Evolutionary conservation across 2,329 filamentous ascomycete genomes (phyloP).

Genomic region (Aureobasidium sp.): DNA sequence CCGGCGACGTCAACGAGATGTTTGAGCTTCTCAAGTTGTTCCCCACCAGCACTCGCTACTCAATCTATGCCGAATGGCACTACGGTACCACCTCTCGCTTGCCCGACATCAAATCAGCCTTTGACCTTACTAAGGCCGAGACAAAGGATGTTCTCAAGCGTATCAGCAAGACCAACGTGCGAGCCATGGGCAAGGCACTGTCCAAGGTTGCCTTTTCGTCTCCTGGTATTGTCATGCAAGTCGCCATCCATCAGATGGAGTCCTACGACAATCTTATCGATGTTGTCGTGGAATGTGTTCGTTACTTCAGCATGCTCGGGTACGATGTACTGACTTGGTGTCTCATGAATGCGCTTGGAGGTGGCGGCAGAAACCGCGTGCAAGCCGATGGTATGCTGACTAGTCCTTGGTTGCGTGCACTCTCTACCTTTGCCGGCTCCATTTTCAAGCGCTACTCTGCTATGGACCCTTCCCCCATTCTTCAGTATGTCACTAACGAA

Average conservation of each 20-base stretch:
- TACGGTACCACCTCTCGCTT: slow-evolving; percentile 66
- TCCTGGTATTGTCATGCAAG: slow-evolving; percentile 83
- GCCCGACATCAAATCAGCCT: slow-evolving; percentile 69
- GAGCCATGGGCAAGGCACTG: slow-evolving; percentile 75
- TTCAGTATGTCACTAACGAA: slow-evolving; percentile 84
- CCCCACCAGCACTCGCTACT: slow-evolving; percentile 67
- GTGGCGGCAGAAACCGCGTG: slow-evolving; percentile 47
- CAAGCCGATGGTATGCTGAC: slow-evolving; percentile 65
- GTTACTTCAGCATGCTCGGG: slow-evolving; percentile 85
- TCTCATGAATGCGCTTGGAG: slow-evolving; percentile 62
- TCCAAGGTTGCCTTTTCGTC: slow-evolving; percentile 89
- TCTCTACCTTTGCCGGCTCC: slow-evolving; percentile 84
- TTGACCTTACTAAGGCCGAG: slow-evolving; percentile 66
- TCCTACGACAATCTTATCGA: slow-evolving; percentile 92
- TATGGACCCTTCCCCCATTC: slow-evolving; percentile 73
- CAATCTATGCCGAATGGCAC: slow-evolving; percentile 91
- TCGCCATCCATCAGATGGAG: slow-evolving; percentile 84
- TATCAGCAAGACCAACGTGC: slow-evolving; percentile 77
- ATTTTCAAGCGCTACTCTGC: slow-evolving; percentile 79
- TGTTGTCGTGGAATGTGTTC: slow-evolving; percentile 85
- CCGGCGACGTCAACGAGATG: slow-evolving; percentile 74
- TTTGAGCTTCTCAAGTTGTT: slow-evolving; percentile 76
- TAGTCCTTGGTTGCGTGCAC: slow-evolving; percentile 82
- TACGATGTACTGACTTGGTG: slow-evolving; percentile 94
- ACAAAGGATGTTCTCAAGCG: slow-evolving; percentile 83